phyloP scores from a whole-genome alignment of 352 stramenopile species.

The Globisporangium radiosum region DNA sequence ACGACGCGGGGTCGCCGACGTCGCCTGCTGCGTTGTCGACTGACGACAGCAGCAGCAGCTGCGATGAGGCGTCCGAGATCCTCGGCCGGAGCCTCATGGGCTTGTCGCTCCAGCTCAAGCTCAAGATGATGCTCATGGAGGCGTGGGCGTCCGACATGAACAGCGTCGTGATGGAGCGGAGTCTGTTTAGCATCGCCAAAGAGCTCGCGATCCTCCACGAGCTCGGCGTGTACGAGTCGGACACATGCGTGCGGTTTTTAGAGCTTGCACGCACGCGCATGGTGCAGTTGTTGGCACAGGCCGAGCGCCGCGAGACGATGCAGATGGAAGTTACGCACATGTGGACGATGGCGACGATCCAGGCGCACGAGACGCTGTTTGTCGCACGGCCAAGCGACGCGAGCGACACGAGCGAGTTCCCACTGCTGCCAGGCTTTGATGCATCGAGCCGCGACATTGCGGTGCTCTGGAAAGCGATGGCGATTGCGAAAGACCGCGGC shows the following conservation, averaged over 20 bases:
- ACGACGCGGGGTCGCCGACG: constrained; percentile 11
- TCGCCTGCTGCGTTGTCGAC: constrained; percentile 10
- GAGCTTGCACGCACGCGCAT: constrained; percentile 63
- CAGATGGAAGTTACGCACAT: constrained; percentile 61
- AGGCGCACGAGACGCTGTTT: constrained; percentile 47
- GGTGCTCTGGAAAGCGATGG: constrained; percentile 79
- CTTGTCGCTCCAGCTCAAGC: constrained; percentile 74
- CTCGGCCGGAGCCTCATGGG: constrained; percentile 67
- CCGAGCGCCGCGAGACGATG: constrained; percentile 51
- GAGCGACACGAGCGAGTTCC: constrained; percentile 51
- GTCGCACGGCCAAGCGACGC: constrained; percentile 8
- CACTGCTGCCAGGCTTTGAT: constrained; percentile 55
- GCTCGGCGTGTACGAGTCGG: constrained; percentile 66
- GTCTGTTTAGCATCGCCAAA: constrained; percentile 76
- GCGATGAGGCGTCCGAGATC: constrained; percentile 25
- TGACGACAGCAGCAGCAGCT: constrained; percentile 9
- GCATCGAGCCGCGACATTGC: constrained; percentile 63
- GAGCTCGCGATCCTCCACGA: constrained; percentile 73
- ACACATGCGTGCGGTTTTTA: constrained; percentile 74
- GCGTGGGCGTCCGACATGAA: constrained; percentile 84
- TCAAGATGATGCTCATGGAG: constrained; percentile 82
- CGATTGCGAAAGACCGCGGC: constrained; percentile 65
- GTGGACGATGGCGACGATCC: constrained; percentile 72
- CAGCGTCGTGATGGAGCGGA: constrained; percentile 81
- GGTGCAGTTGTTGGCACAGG: constrained; percentile 51